Conservation (phyloP, 1,284 basidiomycete species). For the Tilletia setariae region DNA sequence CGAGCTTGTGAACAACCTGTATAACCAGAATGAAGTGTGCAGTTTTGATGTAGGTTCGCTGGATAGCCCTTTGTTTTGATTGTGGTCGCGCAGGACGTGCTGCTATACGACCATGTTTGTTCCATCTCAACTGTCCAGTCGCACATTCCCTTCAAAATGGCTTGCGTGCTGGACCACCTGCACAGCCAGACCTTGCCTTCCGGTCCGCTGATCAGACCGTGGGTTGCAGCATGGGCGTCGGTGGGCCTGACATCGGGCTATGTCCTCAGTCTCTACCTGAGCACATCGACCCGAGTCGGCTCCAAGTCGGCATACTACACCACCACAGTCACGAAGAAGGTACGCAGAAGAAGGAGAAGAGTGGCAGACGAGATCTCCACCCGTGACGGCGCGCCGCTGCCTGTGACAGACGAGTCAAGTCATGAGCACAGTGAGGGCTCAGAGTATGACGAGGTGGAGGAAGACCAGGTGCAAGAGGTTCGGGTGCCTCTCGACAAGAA, state of each 20-base stretch:
- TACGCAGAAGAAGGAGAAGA: constrained; percentile 22
- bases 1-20: no score
- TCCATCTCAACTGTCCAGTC: no score
- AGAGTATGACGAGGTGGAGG: constrained; percentile 25
- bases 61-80: no score
- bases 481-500: constrained; percentile 20
- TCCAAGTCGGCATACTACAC: constrained; percentile 13
- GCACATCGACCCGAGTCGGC: constrained; percentile 38
- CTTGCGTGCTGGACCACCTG: background rate
- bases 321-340: constrained; percentile 15
- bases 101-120: no score
- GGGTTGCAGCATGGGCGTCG: background rate
- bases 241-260: constrained; percentile 55
- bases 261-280: constrained; percentile 58
- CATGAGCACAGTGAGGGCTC: constrained; percentile 17
- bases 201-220: background rate
- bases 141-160: no score
- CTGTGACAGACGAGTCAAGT: no score
- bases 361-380: constrained; percentile 16
- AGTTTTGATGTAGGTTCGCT: no score
- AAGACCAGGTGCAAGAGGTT: constrained; percentile 15
- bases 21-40: no score
- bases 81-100: no score
- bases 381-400: no score
- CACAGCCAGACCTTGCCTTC: background rate